Evolutionary conservation across 176 grass and related monocot species (phyloP), one percentile per base, ranked within the genome.

Genomic region (Juncus effusus): DNA sequence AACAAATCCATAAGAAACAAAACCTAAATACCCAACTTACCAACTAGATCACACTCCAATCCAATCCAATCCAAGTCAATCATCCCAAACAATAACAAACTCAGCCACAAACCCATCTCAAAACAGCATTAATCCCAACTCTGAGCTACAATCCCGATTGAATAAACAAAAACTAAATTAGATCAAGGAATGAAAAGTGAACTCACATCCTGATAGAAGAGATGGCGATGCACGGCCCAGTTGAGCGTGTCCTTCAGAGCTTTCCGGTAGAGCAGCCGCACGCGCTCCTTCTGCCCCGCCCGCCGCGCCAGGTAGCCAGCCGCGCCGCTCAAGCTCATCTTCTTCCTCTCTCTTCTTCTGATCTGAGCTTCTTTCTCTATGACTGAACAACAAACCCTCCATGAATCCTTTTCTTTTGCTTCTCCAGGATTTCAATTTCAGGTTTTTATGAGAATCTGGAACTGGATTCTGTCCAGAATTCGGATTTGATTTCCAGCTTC

Each of bases 161-260:
- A 35, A 64, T 28, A 49, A 62, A 65, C 12, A 10, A 8, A 28
- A 28, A 28, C 19, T 28, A 28, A 28, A 28, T 28, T 28, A 28
- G 51, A 4, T 14, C 11, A 19, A 54, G 19, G 16, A 5, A 54
- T n/a, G 16, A 5, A 7, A 16, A 9, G 15, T 56, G 60, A 39
- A 51, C 58, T 69, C 69, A 93, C 88, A 54, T 93, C 85, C 77
- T 87, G 78, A 69, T 99, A 99, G 85, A 99, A 99, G 78, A 93
- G 67, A 78, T 93, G 94, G 82, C 88, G 94, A 64, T 99, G 85
- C 50, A 99, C 94, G 40, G 94, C 85, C 94, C 94, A 99, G 85
- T 93, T 99, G 72, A 99, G 94, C 16, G 85, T 84, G 68, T 99
- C 94, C 85, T 84, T 99, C 72, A 99, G 94, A 10, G 85, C 69